These are phyloP conservation scores for Paralagenidium karlingii DNA, from an alignment of 352 stramenopile species.

Conservation along the genomic window DNA sequence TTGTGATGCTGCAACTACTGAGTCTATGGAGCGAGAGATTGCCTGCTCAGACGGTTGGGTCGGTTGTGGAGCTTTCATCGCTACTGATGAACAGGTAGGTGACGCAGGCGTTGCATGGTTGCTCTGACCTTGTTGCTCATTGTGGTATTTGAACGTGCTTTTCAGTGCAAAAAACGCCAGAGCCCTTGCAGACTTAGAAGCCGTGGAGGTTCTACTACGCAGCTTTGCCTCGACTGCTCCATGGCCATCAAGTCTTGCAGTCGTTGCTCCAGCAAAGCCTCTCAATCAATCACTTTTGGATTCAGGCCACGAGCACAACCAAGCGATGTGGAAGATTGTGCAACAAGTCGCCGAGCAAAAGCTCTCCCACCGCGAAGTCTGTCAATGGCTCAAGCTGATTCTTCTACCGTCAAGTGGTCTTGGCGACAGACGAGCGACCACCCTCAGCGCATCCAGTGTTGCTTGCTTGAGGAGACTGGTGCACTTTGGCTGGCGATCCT, in stretches of 20 bases:
- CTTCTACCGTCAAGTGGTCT: background rate
- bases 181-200: background rate
- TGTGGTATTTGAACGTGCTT: slow-evolving; percentile 1
- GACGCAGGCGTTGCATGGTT: no score
- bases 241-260: no score
- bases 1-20: slow-evolving; percentile 8
- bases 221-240: slow-evolving; percentile 2
- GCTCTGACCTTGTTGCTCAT: no score
- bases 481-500: no score
- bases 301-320: slow-evolving; percentile 1
- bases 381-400: slow-evolving; percentile 13
- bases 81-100: no score
- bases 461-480: no score
- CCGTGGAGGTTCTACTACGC: slow-evolving; percentile 7
- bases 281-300: slow-evolving; percentile 2
- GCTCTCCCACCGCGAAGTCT: slow-evolving; percentile 4
- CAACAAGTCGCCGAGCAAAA: slow-evolving; percentile 2
- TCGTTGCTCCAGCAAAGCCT: background rate
- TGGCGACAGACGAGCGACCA: background rate
- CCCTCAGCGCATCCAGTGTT: background rate
- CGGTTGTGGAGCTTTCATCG: no score
- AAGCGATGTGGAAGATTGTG: slow-evolving; percentile 1
- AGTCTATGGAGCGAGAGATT: slow-evolving; percentile 7
- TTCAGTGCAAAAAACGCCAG: slow-evolving; percentile 10
- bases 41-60: no score